A percentile compares a stretch with the other conserved stretches of the same genome.
These are phyloP conservation scores for Camellia oleifera DNA, from an alignment of 179 eudicot genomes.

Conservation along the genomic window DNA sequence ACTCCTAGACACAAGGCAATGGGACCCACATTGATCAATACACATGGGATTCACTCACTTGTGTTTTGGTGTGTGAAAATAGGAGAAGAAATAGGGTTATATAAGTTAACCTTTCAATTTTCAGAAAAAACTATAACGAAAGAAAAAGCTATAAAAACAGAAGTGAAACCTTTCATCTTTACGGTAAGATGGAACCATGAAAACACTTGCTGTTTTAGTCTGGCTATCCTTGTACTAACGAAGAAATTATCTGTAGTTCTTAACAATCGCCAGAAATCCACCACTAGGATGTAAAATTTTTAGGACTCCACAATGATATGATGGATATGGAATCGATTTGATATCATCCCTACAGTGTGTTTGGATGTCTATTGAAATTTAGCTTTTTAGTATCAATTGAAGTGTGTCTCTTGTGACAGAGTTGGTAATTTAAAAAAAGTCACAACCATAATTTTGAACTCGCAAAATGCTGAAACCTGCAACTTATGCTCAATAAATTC, in stretches of 20 bases:
- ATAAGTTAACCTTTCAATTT: background rate
- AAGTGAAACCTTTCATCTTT: background rate
- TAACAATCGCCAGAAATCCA: background rate
- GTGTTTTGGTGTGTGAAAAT: too few relatives aligned
- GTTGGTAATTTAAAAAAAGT: background rate
- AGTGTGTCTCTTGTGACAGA: background rate
- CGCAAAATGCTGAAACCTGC: background rate
- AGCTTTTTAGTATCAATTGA: background rate
- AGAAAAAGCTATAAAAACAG: background rate
- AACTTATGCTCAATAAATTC: background rate
- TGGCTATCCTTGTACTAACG: background rate
- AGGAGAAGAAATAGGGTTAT: too few relatives aligned
- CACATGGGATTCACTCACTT: too few relatives aligned
- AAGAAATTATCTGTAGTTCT: background rate
- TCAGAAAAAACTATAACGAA: background rate
- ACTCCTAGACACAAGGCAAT: too few relatives aligned
- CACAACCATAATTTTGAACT: background rate
- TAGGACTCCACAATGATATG: background rate
- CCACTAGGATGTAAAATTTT: background rate
- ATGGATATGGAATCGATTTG: background rate
- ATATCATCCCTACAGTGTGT: background rate
- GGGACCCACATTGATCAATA: too few relatives aligned
- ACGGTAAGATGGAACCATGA: background rate
- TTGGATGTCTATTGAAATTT: background rate
- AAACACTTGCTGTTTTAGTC: background rate